Conservation (phyloP, 441 rosid genomes). For the Euphorbia schlechtendalii region DNA sequence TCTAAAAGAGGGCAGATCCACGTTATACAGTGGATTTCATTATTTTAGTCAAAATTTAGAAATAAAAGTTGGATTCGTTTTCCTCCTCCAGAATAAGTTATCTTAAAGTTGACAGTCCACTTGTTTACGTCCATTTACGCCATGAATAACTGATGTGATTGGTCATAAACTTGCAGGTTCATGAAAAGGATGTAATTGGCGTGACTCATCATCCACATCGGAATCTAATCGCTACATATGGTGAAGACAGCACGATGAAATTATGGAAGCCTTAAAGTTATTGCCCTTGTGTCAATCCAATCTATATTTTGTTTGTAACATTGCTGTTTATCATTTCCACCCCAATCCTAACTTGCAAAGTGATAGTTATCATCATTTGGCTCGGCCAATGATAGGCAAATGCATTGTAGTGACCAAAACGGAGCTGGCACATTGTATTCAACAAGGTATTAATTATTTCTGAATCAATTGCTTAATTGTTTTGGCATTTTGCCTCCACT, state of each 20-base stretch:
- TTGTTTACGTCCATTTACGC: no score
- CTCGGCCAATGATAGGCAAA: no score
- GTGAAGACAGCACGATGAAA: conserved; percentile 76
- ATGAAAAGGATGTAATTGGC: conserved; percentile 84
- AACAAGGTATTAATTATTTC: no score
- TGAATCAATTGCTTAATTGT: no score
- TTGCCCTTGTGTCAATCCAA: background rate
- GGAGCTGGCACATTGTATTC: no score
- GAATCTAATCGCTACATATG: conserved; percentile 62
- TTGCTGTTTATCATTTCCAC: background rate
- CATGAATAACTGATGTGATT: background rate
- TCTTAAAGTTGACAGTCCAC: no score
- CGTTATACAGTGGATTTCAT: no score
- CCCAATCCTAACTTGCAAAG: background rate
- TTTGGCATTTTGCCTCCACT: no score
- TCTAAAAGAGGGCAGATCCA: background rate
- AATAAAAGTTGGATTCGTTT: background rate
- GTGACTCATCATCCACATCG: conserved; percentile 83
- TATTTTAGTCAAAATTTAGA: no score
- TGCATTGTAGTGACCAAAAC: no score
- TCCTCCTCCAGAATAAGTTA: background rate
- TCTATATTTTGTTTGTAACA: background rate
- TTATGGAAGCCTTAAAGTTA: conserved; percentile 68
- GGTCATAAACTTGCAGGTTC: conserved; percentile 45
- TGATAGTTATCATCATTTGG: no score